Conservation (phyloP, 345 rosid species). For the Conringia planisiliqua region DNA sequence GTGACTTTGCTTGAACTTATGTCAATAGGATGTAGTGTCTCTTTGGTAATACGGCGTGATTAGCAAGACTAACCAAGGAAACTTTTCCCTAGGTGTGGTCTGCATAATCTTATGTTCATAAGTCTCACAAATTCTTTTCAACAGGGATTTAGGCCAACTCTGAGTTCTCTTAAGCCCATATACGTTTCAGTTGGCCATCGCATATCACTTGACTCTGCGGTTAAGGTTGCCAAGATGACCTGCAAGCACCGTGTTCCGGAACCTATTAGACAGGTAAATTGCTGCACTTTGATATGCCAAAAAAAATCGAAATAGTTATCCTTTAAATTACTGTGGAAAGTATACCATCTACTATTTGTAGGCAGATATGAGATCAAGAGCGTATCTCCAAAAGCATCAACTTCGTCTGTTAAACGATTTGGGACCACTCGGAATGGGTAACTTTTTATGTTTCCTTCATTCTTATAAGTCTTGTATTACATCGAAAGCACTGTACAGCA, state of each 20-base stretch:
- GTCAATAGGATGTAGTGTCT: background rate
- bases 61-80: background rate
- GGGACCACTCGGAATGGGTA: conserved; percentile 1
- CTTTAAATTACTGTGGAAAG: background rate
- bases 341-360: conserved; percentile 24
- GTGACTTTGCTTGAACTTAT: conserved; percentile 23
- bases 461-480: background rate
- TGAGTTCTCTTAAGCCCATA: conserved; percentile 60
- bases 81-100: background rate
- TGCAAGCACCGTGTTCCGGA: conserved; percentile 88
- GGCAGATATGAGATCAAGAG: conserved; percentile 85
- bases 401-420: conserved; percentile 22
- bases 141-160: conserved; percentile 67
- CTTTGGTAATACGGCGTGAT: background rate
- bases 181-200: conserved; percentile 81
- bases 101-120: background rate
- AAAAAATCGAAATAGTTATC: background rate
- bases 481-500: background rate
- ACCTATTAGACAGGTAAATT: conserved; percentile 79
- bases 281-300: conserved; percentile 4
- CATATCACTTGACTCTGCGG: conserved; percentile 64
- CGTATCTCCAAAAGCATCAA: conserved; percentile 47
- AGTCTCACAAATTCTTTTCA: background rate
- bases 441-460: background rate
- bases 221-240: conserved; percentile 54